Percentiles rank a stretch among this genome's conserved stretches.
Evolutionary conservation across 306 rosid genomes (phyloP).

Genomic region (Acacia confusa): DNA sequence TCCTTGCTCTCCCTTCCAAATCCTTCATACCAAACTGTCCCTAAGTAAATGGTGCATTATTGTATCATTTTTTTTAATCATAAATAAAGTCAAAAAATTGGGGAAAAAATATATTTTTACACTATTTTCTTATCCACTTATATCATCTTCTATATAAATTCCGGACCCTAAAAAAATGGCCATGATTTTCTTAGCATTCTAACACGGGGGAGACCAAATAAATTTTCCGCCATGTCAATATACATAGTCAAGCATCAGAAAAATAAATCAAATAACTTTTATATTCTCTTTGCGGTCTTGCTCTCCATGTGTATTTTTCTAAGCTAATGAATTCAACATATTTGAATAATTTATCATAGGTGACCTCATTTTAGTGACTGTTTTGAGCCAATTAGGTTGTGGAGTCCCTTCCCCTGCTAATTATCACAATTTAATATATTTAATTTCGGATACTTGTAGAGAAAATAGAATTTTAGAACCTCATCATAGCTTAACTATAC

Average conservation of each 20-base stretch:
- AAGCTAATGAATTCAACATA: background rate
- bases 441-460: background rate
- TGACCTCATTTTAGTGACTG: background rate
- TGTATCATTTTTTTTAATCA: background rate
- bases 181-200: background rate
- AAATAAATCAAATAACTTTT: background rate
- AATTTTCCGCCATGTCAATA: background rate
- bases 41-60: background rate
- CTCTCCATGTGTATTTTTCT: background rate
- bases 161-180: background rate
- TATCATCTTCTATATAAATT: background rate
- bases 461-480: background rate
- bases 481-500: too few species aligned
- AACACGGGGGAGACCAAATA: background rate
- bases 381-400: background rate
- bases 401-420: background rate
- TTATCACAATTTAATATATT: background rate
- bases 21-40: background rate
- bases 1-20: too few species aligned
- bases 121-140: background rate
- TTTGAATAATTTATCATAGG: background rate
- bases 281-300: background rate
- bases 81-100: background rate
- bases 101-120: background rate
- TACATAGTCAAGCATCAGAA: background rate